Evolutionary conservation across 805 yeast genomes (phyloP), one percentile per base, ranked within the genome.

Genomic region (Saccharomycopsis sp.): DNA sequence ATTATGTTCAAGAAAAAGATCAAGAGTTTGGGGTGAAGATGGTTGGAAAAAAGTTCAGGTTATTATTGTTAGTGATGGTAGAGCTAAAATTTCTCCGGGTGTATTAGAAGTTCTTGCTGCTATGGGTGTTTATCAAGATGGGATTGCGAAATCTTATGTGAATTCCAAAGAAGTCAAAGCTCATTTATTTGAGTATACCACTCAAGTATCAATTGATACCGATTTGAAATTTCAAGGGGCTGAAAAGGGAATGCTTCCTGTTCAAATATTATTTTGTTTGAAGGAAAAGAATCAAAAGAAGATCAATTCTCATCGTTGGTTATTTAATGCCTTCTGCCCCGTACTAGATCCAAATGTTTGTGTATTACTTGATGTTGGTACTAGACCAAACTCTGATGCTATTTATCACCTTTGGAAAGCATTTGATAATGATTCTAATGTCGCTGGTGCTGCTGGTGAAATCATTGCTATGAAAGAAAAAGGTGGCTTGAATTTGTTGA

Each of bases 401-500:
- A 70, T 90, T 21, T 94, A 93, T 58, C 93, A 90, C 55, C 68
- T 93, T 48, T 93, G 99, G 99, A 93, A 93, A 63, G 95, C 96
- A 0, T 93, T 93, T 62, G 98, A 93, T 62, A 74, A 79, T 54
- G 97, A 93, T 59, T 88, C 97, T 1, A 89, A 90, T 56, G 96
- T 93, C 43, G 99, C 96, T 0, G 99, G 99, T 51, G 98, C 96
- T 1, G 97, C 97, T 11, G 99, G 99, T 51, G 97, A 93, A 62
- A 89, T 93, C 59, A 84, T 84, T 51, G 87, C 97, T 0, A 82
- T 90, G 85, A 88, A 87, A 56, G 99, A 98, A 36, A 84, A 79
- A 55, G 83, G 79, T 23, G 87, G 97, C 75, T 56, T 66, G 20
- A 86, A 89, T 52, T 67, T 93, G 50, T 61, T 85, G 19, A 90